A percentile compares a stretch with the other conserved stretches of the same genome.
phyloP scores from a whole-genome alignment of 768 basidiomycete species.

The Cytidiella melzeri region DNA sequence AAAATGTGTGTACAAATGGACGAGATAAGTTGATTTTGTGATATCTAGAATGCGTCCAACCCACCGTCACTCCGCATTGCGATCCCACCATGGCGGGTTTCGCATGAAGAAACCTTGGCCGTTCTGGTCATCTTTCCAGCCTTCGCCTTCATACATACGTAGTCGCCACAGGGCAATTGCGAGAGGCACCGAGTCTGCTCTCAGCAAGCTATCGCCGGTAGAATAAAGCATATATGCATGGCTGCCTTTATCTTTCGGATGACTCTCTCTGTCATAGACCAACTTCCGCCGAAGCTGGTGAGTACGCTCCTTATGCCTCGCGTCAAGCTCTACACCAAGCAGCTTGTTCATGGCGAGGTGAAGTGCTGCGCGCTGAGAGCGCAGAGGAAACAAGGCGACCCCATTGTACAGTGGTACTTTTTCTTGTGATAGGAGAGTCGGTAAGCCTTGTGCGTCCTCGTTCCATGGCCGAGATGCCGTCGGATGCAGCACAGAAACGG shows the following conservation, averaged over 20 bases:
- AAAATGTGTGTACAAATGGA: not conserved
- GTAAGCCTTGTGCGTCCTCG: conserved; percentile 11
- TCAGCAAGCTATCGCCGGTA: conserved; percentile 37
- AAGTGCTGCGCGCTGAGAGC: conserved; percentile 54
- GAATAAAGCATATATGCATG: conserved; percentile 67
- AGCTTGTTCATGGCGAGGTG: conserved; percentile 42
- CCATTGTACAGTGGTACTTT: conserved; percentile 67
- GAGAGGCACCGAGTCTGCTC: conserved; percentile 57
- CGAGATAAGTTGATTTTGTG: not conserved
- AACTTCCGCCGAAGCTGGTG: not conserved
- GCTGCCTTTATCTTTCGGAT: conserved; percentile 33
- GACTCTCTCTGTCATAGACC: not conserved
- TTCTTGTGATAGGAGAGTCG: conserved; percentile 27
- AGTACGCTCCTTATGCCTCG: conserved; percentile 14
- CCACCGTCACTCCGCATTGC: not conserved
- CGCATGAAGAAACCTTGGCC: conserved; percentile 2
- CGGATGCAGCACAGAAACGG: conserved; percentile 25
- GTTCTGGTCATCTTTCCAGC: conserved; percentile 36
- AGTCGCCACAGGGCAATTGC: conserved; percentile 76
- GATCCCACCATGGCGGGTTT: not conserved
- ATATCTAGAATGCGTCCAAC: not conserved
- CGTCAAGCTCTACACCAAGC: conserved; percentile 40
- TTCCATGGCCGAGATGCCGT: conserved; percentile 1
- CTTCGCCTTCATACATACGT: conserved; percentile 66
- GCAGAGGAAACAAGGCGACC: conserved; percentile 54